These are phyloP conservation scores for Penicillium sumatraense DNA, from an alignment of 2,329 filamentous ascomycete species.

Conservation along the genomic window DNA sequence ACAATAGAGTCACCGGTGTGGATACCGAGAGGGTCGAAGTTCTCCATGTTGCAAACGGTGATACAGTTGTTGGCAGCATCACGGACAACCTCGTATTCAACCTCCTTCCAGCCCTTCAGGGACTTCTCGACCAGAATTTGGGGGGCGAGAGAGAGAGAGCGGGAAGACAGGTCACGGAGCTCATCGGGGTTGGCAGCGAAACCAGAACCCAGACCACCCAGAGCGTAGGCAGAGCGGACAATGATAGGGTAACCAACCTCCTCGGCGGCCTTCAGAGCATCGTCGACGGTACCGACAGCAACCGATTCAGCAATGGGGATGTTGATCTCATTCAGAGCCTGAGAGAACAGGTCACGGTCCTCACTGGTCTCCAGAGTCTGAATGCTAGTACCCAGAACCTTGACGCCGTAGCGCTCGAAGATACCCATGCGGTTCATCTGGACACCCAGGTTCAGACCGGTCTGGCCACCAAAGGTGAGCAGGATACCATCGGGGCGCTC, in stretches of 20 bases:
- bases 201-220: slow-evolving; percentile 93
- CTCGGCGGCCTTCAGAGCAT: slow-evolving; percentile 85
- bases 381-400: slow-evolving; percentile 92
- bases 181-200: slow-evolving; percentile 95
- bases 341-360: slow-evolving; percentile 93
- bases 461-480: slow-evolving; percentile 96
- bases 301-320: slow-evolving; percentile 97
- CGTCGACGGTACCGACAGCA: slow-evolving; percentile 87
- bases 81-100: slow-evolving; percentile 97
- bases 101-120: slow-evolving; percentile 98
- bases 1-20: slow-evolving; percentile 99
- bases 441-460: slow-evolving; percentile 93
- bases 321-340: slow-evolving; percentile 94
- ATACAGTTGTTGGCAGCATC: slow-evolving; percentile 99
- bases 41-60: slow-evolving; percentile 98
- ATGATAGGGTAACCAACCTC: slow-evolving; percentile 96
- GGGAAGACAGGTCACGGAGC: slow-evolving; percentile 88
- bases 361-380: slow-evolving; percentile 92
- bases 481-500: slow-evolving; percentile 97
- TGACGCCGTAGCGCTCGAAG: slow-evolving; percentile 93
- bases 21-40: slow-evolving; percentile 96
- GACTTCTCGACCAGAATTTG: slow-evolving; percentile 99
- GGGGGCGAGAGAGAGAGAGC: slow-evolving; percentile 88
- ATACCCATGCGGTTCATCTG: slow-evolving; percentile 96
- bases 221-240: slow-evolving; percentile 92